Conservation (phyloP, 1,284 basidiomycete genomes). For the Volvariella volvacea region DNA sequence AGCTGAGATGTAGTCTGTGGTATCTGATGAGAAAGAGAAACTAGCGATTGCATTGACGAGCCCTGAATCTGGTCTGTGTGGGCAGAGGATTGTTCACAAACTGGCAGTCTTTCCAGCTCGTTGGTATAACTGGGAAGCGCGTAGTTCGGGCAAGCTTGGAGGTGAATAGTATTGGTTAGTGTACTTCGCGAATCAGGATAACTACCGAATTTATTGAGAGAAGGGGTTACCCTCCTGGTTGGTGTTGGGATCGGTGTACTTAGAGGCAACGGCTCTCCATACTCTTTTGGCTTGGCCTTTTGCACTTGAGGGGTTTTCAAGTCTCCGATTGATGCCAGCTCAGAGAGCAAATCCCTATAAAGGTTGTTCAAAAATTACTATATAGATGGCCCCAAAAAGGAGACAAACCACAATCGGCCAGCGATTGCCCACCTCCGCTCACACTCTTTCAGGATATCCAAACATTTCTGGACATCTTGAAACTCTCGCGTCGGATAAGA, state of each 20-base stretch:
- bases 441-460: conserved; percentile 39
- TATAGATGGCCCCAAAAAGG: not conserved
- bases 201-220: not conserved
- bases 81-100: conserved; percentile 30
- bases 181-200: not conserved
- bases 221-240: no score
- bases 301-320: conserved; percentile 15
- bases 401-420: conserved; percentile 31
- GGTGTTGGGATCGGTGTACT: conserved; percentile 9
- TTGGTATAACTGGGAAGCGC: conserved; percentile 26
- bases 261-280: not conserved
- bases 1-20: not conserved
- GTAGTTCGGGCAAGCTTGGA: conserved; percentile 16
- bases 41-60: not conserved
- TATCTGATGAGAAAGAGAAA: not conserved
- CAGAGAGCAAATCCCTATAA: conserved; percentile 26
- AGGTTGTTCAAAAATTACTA: not conserved
- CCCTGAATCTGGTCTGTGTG: conserved; percentile 12
- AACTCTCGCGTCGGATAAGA: conserved; percentile 42
- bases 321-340: conserved; percentile 27
- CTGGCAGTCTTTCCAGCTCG: conserved; percentile 28
- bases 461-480: conserved; percentile 48
- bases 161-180: not conserved
- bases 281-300: conserved; percentile 10
- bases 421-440: conserved; percentile 40